Evolutionary conservation across 768 basidiomycete species (phyloP).

Genomic region (Austroboletus eburneus): DNA sequence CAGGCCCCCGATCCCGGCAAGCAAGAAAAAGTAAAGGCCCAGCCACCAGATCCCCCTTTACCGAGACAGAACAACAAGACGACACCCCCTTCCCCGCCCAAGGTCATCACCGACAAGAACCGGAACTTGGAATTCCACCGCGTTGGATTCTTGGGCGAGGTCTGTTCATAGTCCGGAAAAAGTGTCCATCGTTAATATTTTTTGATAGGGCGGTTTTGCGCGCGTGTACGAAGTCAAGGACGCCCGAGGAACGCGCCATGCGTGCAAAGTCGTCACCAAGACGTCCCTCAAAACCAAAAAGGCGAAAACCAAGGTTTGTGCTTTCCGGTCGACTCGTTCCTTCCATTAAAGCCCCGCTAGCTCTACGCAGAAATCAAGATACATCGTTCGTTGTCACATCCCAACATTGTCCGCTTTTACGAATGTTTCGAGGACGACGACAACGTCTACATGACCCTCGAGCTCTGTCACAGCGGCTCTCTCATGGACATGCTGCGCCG

Average conservation of each 20-base stretch:
- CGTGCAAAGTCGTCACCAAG: conserved; percentile 96
- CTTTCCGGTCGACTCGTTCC: not conserved
- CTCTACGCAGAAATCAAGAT: conserved; percentile 99
- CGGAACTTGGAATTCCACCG: conserved; percentile 57
- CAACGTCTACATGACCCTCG: conserved; percentile 97
- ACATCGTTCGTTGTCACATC: conserved; percentile 84
- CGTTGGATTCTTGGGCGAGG: conserved; percentile 88
- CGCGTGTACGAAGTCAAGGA: conserved; percentile 95
- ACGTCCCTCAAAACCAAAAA: conserved; percentile 90
- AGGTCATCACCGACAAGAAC: conserved; percentile 63
- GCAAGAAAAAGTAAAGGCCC: conserved; percentile 36
- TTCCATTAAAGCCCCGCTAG: conserved; percentile 37
- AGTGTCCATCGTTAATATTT: not conserved
- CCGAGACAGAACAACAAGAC: conserved; percentile 82
- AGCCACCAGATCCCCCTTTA: conserved; percentile 57
- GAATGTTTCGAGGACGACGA: conserved; percentile 95
- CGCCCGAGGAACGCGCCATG: conserved; percentile 54
- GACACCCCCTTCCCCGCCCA: conserved; percentile 76
- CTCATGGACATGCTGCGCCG: conserved; percentile 89
- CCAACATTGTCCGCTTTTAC: conserved; percentile 87
- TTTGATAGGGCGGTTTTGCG: conserved; percentile 80
- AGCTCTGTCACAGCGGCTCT: conserved; percentile 85
- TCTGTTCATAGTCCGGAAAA: conserved; percentile 22
- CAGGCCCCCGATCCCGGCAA: conserved; percentile 33
- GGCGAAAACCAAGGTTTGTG: conserved; percentile 87